Evolutionary conservation across 192 early-diverging fungal genomes (phyloP), one percentile per base, ranked within the genome.

Genomic region (Linnemannia hyalina): DNA sequence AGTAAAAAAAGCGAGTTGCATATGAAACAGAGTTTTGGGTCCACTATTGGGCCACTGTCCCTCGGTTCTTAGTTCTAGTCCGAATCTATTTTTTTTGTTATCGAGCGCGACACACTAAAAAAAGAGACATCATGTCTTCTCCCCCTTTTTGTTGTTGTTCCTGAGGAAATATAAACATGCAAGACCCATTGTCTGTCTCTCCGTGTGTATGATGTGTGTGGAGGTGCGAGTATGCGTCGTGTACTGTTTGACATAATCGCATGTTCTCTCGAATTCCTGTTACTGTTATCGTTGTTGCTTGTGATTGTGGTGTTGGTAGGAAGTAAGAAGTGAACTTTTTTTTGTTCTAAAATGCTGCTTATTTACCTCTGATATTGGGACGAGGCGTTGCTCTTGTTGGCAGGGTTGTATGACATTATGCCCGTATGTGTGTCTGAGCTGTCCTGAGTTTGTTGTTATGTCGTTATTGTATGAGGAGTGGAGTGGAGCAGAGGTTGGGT

Each of bases 361-460:
- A 46, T 16, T 75, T 80, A 80, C 79, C 79, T 80, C 7, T 42
- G 71, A 41, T 68, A 18, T 18, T 69, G 16, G 15, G 80, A 68
- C 7, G 80, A 18, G 40, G 44, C 52, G n/a, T 75, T 70, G 54
- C 54, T 76, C 47, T 69, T 75, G 40, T 46, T 70, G 26, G 18
- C 68, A 47, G 54, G 29, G 68, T 42, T 72, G 68, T 63, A n/a
- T 63, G 74, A 60, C 74, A 76, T 82, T 18, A 10, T 29, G 4
- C 18, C 20, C 4, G 15, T 74, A 18, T 0, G 26, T 47, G 13
- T 74, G 18, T 52, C 32, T 55, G 29, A 22, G 11, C 44, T 47
- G 41, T 35, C 20, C 9, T 55, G 3, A 0, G 2, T 41, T 10
- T 41, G 23, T 23, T n/a, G 38, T 41, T n/a, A 70, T 41, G 41